These are phyloP conservation scores for Xerocomellus chrysenteron DNA, from an alignment of 768 basidiomycete genomes.

Conservation along the genomic window DNA sequence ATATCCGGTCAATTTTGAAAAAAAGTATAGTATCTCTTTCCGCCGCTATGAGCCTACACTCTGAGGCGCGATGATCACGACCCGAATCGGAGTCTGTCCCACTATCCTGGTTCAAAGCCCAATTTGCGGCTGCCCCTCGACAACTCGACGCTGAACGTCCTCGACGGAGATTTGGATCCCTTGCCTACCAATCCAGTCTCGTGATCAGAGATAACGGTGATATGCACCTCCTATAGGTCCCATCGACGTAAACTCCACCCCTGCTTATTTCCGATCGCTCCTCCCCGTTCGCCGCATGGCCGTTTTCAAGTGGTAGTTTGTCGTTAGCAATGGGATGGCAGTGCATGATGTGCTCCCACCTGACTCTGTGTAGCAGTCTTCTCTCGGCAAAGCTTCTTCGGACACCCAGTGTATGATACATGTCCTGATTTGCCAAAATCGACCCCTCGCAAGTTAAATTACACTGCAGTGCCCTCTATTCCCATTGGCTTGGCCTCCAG, in stretches of 20 bases:
- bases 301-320: neutral
- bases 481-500: neutral
- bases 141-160: neutral
- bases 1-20: neutral
- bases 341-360: neutral
- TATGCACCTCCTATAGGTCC: neutral
- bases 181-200: neutral
- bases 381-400: conserved; percentile 1
- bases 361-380: neutral
- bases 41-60: neutral
- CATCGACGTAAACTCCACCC: conserved; percentile 10
- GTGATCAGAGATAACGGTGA: neutral
- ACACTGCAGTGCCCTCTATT: neutral
- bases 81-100: neutral
- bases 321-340: neutral
- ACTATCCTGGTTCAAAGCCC: neutral
- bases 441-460: neutral
- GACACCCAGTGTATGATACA: neutral
- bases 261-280: conserved; percentile 5
- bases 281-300: neutral
- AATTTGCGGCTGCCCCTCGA: neutral
- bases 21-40: neutral
- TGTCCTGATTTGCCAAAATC: conserved; percentile 5
- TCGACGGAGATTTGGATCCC: neutral
- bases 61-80: conserved; percentile 3